Base-by-base conservation (phyloP, 257 asterid genomes). In the Solanum medicagineum region DNA sequence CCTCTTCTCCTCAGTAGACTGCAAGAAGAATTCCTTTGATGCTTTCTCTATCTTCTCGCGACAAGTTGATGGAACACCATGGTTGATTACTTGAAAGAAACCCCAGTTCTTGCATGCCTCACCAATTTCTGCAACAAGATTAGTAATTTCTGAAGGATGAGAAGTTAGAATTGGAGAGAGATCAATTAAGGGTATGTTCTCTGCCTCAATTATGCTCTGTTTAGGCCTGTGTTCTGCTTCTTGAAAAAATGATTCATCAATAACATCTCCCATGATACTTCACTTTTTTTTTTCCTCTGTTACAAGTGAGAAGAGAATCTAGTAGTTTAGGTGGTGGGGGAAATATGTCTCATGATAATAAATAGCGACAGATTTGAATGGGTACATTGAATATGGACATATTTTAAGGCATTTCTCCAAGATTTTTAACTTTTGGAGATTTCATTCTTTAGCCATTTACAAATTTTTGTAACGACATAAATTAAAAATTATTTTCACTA, bases 21-120 rank as follows among this genome's bases (percentile, higher is more conserved):
- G 84, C 73, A 89, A 88, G 57, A 92, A 93, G 88, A 95, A 93
- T 22, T 85, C 55, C 51, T 84, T 92, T 2, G 94, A 83, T 26
- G 87, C 97, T 36, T n/a, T 49, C 69, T 93, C 93, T 11, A 92
- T 88, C 68, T 85, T 90, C 54, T 89, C 89, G 0, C 91, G 92
- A 44, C 24, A 84, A 10, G 77, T 85, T 8, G 84, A 85, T 22
- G 94, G 91, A 53, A 93, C 96, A 20, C 98, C 98, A 20, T 94
- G 97, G 86, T 95, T 95, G 81, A 92, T 92, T 86, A 93, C 94
- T 89, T 93, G 97, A 80, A 95, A 92, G 83, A 95, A 95, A 0
- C 95, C 97, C 94, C 97, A 95, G n/a, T 87, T 87, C 83, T 84
- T 69, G 73, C 94, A 93, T 2, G 95, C 98, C 56, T 90, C 87